Percentiles rank a stretch among this genome's conserved stretches.
Evolutionary conservation across 768 basidiomycete genomes (phyloP).

Genomic region (Neoboletus subvelutipes): DNA sequence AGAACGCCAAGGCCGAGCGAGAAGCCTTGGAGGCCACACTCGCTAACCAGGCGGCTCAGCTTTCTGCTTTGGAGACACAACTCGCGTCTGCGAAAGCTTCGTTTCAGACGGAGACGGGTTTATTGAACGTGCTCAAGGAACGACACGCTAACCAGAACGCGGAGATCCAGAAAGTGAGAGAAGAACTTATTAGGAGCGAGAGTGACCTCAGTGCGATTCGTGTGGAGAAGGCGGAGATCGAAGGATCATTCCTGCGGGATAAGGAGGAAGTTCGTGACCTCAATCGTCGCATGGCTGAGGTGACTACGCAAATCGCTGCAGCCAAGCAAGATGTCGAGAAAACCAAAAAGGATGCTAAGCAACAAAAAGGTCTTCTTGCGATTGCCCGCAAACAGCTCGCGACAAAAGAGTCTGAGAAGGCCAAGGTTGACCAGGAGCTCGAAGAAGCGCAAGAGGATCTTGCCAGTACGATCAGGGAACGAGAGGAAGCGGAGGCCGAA

Average conservation of each 20-base stretch:
- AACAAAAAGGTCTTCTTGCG: conserved; percentile 92
- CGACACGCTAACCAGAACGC: conserved; percentile 64
- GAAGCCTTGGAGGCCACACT: conserved; percentile 61
- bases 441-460: conserved; percentile 62
- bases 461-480: conserved; percentile 51
- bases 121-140: conserved; percentile 66
- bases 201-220: conserved; percentile 87
- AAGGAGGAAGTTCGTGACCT: conserved; percentile 92
- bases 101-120: conserved; percentile 79
- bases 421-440: conserved; percentile 68
- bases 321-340: conserved; percentile 81
- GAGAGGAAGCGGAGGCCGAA: conserved; percentile 53
- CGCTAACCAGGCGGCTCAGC: conserved; percentile 66
- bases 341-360: conserved; percentile 88
- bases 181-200: conserved; percentile 85
- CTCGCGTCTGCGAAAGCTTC: conserved; percentile 80
- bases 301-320: conserved; percentile 66
- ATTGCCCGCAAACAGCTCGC: conserved; percentile 93
- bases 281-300: conserved; percentile 81
- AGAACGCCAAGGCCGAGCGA: conserved; percentile 65
- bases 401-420: conserved; percentile 76
- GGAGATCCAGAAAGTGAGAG: conserved; percentile 68
- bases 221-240: conserved; percentile 90
- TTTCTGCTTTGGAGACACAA: conserved; percentile 80
- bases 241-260: conserved; percentile 81